Conservation (phyloP, 139 green algal species). For the Volvox africanus region DNA sequence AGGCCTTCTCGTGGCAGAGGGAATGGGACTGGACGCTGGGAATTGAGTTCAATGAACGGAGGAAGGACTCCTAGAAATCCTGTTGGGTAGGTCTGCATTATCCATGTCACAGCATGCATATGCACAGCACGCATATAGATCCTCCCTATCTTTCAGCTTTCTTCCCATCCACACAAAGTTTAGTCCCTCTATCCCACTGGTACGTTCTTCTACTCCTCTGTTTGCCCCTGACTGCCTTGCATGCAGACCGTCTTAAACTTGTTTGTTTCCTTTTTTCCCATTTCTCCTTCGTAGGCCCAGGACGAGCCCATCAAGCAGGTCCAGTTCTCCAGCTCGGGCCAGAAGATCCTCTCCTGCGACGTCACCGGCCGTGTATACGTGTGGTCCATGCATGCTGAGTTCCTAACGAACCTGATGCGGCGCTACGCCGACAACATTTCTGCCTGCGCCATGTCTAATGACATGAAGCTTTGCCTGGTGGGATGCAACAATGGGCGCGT, state of each 20-base stretch:
- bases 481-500: conserved; percentile 59
- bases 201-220: too few relatives aligned
- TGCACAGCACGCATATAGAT: too few relatives aligned
- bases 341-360: conserved; percentile 58
- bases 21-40: too few relatives aligned
- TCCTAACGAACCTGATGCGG: conserved; percentile 58
- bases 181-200: too few relatives aligned
- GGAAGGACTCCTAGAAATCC: background rate
- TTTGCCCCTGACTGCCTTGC: background rate
- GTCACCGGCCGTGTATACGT: conserved; percentile 59
- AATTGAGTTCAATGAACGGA: background rate
- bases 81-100: too few relatives aligned
- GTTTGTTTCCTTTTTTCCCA: background rate
- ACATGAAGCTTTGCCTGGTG: conserved; percentile 52
- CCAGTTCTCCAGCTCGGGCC: conserved; percentile 39
- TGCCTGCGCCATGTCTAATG: conserved; percentile 26
- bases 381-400: conserved; percentile 58
- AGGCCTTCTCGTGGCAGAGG: too few relatives aligned
- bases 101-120: too few relatives aligned
- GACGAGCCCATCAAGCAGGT: conserved; percentile 63
- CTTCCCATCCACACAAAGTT: too few relatives aligned
- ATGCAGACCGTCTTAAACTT: background rate
- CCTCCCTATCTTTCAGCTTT: too few relatives aligned
- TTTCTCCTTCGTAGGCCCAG: conserved; percentile 21
- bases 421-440: conserved; percentile 51